Conservation (phyloP, 805 yeast genomes). For the Saccharomyces kudriavzevii region DNA sequence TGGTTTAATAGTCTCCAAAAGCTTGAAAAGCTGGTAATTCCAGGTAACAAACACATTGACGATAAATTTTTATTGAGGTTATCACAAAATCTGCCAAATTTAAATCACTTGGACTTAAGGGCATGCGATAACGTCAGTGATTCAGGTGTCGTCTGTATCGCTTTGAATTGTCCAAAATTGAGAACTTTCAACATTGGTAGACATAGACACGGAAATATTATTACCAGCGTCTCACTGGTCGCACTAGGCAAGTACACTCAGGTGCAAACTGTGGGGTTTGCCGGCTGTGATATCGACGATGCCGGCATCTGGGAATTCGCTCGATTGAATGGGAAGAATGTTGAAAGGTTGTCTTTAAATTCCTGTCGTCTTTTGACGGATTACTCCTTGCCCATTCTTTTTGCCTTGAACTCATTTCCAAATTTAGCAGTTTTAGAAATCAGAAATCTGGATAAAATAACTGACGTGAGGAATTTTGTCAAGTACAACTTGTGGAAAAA, state of each 20-base stretch:
- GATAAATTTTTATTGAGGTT: constrained; percentile 51
- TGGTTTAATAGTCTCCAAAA: constrained; percentile 36
- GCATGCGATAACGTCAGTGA: constrained; percentile 79
- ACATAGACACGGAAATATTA: constrained; percentile 53
- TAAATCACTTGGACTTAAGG: constrained; percentile 64
- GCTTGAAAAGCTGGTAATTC: constrained; percentile 43
- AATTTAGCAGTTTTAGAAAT: constrained; percentile 69
- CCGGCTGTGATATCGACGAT: constrained; percentile 81
- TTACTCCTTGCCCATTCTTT: constrained; percentile 46
- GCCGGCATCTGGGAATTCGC: constrained; percentile 76
- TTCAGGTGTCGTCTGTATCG: constrained; percentile 61
- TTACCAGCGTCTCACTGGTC: constrained; percentile 63
- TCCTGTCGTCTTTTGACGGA: constrained; percentile 57
- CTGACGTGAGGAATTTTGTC: constrained; percentile 57
- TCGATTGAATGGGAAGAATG: constrained; percentile 36
- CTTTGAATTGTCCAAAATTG: constrained; percentile 50
- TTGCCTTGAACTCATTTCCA: constrained; percentile 41
- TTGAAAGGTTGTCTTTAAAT: constrained; percentile 68
- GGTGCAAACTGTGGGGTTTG: constrained; percentile 70
- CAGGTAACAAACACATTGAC: constrained; percentile 59
- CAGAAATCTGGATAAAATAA: constrained; percentile 49
- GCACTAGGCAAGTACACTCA: constrained; percentile 49
- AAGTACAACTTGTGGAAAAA: constrained; percentile 52
- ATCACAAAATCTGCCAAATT: constrained; percentile 46
- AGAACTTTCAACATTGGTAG: constrained; percentile 71